phyloP scores from a whole-genome alignment of 2,329 filamentous ascomycete genomes.

The Colletotrichum sp. region DNA sequence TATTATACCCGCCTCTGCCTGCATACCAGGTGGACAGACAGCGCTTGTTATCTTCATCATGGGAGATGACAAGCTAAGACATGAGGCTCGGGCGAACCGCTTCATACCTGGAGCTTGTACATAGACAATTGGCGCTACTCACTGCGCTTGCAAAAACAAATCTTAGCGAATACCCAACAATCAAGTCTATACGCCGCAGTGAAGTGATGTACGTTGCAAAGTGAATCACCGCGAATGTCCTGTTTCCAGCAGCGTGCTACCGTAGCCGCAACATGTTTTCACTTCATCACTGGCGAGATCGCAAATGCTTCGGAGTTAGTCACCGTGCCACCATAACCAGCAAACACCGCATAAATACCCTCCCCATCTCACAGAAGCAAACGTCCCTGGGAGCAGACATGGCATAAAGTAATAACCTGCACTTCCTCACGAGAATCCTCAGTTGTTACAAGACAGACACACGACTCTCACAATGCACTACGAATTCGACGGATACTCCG shows the following conservation, averaged over 20 bases:
- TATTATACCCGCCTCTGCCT: constrained; percentile 19
- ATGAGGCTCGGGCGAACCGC: not conserved
- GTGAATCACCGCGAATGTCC: not conserved
- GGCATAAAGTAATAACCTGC: not conserved
- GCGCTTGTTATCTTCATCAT: not conserved
- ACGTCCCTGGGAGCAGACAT: not conserved
- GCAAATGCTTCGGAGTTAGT: not conserved
- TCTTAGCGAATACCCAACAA: not conserved
- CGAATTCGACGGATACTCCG: constrained; percentile 15
- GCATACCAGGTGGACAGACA: not conserved
- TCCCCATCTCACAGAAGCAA: too few relatives aligned
- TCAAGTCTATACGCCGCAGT: not conserved
- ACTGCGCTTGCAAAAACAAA: constrained; percentile 4
- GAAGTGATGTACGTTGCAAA: not conserved
- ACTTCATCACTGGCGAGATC: not conserved
- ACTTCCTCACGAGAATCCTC: not conserved
- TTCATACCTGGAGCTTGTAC: constrained; percentile 1
- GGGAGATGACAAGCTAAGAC: not conserved
- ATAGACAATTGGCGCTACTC: not conserved
- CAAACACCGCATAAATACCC: not conserved
- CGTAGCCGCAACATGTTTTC: not conserved
- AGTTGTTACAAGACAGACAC: not conserved
- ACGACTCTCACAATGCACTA: not conserved
- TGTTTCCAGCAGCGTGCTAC: not conserved
- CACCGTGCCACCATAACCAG: not conserved